Percentiles rank a stretch among this genome's conserved stretches.
Evolutionary conservation across 1,139 yeast genomes (phyloP).

Genomic region (Debaryomycetaceae sp.): DNA sequence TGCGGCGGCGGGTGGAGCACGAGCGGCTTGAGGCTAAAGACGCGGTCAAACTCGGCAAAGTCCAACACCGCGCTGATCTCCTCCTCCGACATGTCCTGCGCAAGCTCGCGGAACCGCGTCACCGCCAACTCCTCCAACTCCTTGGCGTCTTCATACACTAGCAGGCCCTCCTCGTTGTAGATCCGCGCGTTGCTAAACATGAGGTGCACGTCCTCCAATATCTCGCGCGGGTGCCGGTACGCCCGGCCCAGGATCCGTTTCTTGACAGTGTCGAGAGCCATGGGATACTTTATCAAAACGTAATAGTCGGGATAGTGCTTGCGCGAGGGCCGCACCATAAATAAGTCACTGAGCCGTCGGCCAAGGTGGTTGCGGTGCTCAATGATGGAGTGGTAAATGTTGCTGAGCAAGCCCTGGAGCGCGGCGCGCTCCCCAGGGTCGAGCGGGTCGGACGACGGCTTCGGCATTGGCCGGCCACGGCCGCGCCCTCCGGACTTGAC

Average conservation of each 20-base stretch:
- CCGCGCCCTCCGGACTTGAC: conserved; percentile 7
- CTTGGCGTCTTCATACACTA: conserved; percentile 70
- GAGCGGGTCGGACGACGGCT: conserved; percentile 24
- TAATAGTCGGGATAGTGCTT: conserved; percentile 81
- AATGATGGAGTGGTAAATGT: conserved; percentile 34
- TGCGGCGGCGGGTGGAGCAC: conserved; percentile 2
- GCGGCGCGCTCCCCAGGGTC: conserved; percentile 29
- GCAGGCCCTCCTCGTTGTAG: conserved; percentile 86
- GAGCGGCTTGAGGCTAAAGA: conserved; percentile 32
- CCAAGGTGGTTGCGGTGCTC: conserved; percentile 34
- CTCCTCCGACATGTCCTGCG: conserved; percentile 11
- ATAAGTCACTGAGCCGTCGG: conserved; percentile 45
- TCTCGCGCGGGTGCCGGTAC: conserved; percentile 48
- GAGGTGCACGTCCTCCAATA: conserved; percentile 60
- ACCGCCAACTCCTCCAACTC: conserved; percentile 44
- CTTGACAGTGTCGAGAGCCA: conserved; percentile 61
- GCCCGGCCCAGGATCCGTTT: conserved; percentile 45
- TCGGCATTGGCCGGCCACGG: conserved; percentile 12
- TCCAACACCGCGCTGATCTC: conserved; percentile 27
- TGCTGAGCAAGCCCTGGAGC: conserved; percentile 30
- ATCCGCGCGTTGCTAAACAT: conserved; percentile 77
- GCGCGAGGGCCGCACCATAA: conserved; percentile 59
- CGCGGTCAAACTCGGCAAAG: conserved; percentile 40
- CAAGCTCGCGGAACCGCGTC: conserved; percentile 20
- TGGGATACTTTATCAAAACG: conserved; percentile 66